A percentile compares a stretch with the other conserved stretches of the same genome.
phyloP scores from a whole-genome alignment of 2,329 filamentous ascomycete species.

The Nothophoma quercina region DNA sequence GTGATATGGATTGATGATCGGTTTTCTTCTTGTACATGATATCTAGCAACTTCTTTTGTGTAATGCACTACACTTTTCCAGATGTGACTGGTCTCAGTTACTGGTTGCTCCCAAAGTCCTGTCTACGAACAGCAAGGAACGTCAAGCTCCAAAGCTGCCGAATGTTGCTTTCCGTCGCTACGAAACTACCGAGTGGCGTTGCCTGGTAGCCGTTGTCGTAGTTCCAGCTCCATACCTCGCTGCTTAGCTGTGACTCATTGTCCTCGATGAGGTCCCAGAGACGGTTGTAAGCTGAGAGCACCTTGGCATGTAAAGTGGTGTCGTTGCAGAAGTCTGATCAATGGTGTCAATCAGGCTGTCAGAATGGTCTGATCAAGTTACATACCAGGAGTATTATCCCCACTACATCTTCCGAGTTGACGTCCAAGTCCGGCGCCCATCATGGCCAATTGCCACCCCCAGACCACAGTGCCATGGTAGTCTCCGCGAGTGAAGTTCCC shows the following conservation, averaged over 20 bases:
- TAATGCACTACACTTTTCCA: too few relatives aligned
- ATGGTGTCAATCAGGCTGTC: constrained; percentile 27
- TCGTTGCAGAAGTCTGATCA: constrained; percentile 60
- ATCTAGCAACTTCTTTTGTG: not conserved
- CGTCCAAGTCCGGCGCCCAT: constrained; percentile 67
- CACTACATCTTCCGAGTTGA: constrained; percentile 63
- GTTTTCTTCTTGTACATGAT: not conserved
- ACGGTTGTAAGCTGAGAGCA: constrained; percentile 62
- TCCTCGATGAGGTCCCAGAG: constrained; percentile 69
- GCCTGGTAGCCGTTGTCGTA: constrained; percentile 60
- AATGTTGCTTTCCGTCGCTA: constrained; percentile 62
- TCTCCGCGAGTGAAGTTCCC: constrained; percentile 64
- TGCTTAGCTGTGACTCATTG: constrained; percentile 61
- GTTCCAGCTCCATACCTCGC: constrained; percentile 70
- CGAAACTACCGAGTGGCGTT: constrained; percentile 60
- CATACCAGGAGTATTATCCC: constrained; percentile 7
- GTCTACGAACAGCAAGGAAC: constrained; percentile 62
- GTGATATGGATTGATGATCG: not conserved
- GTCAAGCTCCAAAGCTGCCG: constrained; percentile 66
- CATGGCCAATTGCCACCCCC: constrained; percentile 71
- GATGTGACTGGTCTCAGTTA: too few relatives aligned
- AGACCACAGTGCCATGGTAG: constrained; percentile 71
- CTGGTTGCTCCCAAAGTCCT: constrained; percentile 30
- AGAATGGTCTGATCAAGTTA: not conserved
- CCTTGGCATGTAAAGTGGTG: constrained; percentile 52